Evolutionary conservation across 352 stramenopile species (phyloP), one percentile per base, ranked within the genome.

Genomic region (Globisporangium emineosum): DNA sequence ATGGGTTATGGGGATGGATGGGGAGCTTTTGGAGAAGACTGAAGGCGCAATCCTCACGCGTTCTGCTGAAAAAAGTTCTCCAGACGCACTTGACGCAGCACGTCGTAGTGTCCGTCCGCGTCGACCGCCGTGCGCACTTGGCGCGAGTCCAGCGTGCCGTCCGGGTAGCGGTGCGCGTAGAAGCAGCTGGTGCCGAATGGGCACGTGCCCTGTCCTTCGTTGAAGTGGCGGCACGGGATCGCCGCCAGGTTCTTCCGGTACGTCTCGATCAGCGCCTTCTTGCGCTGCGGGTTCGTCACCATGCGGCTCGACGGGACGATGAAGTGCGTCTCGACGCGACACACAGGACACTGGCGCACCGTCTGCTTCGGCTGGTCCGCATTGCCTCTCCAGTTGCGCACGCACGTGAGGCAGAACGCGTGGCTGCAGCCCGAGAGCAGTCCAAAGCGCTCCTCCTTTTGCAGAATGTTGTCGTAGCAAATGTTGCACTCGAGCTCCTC

Each of bases 131-230:
- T 93, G 68, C 86, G 82, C 61, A 93, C 79, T 58, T 88, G 56
- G n/a, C 81, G 81, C 21, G 65, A 62, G 17, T 81, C 81, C 40
- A 88, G 65, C 13, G 77, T 83, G 32, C 88, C 88, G 25, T 91
- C 82, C 12, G 78, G 66, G 57, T 79, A 90, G 19, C 81, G 78
- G 56, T 96, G 88, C 37, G 82, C 83, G 70, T 94, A 96, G 72
- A 94, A 94, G 64, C 88, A 96, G 69, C 80, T 92, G 37, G 81
- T 86, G n/a, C 86, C 86, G 57, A 96, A 96, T 55, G 84, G 84
- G 80, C 88, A 96, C 27, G 75, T 86, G 29, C 81, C 81, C 73
- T 78, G 81, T 62, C 88, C 88, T 74, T 89, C 76, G 65, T 93
- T 76, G 62, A 96, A 96, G 64, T 94, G 83, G 17, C 82, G 84